Conservation (phyloP, 306 rosid species). For the Leucaena leucocephala region DNA sequence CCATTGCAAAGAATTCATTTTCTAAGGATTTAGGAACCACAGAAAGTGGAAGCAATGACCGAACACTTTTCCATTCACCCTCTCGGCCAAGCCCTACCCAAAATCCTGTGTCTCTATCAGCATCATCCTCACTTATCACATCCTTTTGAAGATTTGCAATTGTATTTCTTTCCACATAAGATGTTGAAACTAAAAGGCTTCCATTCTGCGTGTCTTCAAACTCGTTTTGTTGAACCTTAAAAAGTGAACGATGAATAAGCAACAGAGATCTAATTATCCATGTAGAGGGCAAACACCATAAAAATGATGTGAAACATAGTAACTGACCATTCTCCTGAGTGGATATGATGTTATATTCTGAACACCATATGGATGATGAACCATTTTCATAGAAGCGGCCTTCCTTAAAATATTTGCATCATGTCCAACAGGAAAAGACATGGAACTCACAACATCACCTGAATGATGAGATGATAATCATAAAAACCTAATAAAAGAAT, state of each 20-base stretch:
- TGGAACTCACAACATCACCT: slow-evolving; percentile 95
- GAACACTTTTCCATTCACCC: slow-evolving; percentile 77
- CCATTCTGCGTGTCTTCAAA: slow-evolving; percentile 57
- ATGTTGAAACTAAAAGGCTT: slow-evolving; percentile 66
- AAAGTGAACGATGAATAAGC: slow-evolving; percentile 34
- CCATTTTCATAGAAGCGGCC: slow-evolving; percentile 76
- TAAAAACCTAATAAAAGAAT: neutral
- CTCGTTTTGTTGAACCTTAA: slow-evolving; percentile 58
- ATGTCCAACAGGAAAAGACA: slow-evolving; percentile 85
- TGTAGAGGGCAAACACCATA: slow-evolving; percentile 7
- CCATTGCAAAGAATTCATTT: slow-evolving; percentile 76
- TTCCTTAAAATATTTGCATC: slow-evolving; percentile 70
- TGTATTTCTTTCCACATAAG: slow-evolving; percentile 82
- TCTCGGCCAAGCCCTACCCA: slow-evolving; percentile 71
- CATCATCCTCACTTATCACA: slow-evolving; percentile 41
- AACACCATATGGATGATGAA: slow-evolving; percentile 57
- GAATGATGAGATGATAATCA: slow-evolving; percentile 19
- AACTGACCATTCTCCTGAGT: slow-evolving; percentile 67
- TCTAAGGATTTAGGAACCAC: slow-evolving; percentile 73
- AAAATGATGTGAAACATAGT: slow-evolving; percentile 30
- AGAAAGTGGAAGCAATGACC: slow-evolving; percentile 87
- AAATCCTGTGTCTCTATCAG: slow-evolving; percentile 79
- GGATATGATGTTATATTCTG: slow-evolving; percentile 62
- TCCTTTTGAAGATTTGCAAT: slow-evolving; percentile 69
- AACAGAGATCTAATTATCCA: slow-evolving; percentile 9